These are phyloP conservation scores for Eimeria praecox DNA, from an alignment of 169 alveolate species.

Conservation along the genomic window DNA sequence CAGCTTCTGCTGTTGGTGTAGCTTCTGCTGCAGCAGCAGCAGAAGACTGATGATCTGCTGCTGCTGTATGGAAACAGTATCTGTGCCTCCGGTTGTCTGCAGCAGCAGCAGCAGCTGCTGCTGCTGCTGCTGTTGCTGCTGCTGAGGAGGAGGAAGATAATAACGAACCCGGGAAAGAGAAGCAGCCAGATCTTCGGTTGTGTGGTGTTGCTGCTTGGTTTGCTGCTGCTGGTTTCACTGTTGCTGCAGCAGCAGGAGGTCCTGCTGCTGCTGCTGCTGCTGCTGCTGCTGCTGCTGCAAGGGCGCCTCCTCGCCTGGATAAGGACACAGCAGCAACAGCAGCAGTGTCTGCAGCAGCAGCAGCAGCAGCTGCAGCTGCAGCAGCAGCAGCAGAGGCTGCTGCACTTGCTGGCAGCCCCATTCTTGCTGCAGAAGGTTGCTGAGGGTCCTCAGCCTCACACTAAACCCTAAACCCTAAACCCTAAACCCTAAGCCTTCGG, in stretches of 20 bases:
- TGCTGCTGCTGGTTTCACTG: not conserved
- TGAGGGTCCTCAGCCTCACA: not conserved
- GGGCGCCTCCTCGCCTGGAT: not conserved
- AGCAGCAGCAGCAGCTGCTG: not conserved
- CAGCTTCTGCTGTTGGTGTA: not conserved
- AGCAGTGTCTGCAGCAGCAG: not conserved
- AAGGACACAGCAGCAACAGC: not conserved
- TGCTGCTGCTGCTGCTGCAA: not conserved
- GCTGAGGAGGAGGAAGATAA: not conserved
- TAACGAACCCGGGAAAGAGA: not conserved
- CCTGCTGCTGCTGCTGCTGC: constrained; percentile 30
- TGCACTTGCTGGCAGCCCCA: constrained; percentile 7
- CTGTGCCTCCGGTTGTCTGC: not conserved
- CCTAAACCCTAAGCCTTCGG: not conserved
- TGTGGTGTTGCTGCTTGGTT: not conserved
- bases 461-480: not conserved
- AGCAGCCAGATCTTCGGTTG: not conserved
- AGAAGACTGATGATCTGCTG: not conserved
- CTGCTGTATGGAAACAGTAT: not conserved
- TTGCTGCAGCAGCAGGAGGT: not conserved
- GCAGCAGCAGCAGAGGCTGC: constrained; percentile 18
- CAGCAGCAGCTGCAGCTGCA: constrained; percentile 11
- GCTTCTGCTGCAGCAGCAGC: not conserved
- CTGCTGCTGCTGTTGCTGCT: not conserved
- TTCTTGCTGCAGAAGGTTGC: constrained; percentile 6